Evolutionary conservation across 176 grass and related monocot species (phyloP).

Genomic region (Zizania latifolia): DNA sequence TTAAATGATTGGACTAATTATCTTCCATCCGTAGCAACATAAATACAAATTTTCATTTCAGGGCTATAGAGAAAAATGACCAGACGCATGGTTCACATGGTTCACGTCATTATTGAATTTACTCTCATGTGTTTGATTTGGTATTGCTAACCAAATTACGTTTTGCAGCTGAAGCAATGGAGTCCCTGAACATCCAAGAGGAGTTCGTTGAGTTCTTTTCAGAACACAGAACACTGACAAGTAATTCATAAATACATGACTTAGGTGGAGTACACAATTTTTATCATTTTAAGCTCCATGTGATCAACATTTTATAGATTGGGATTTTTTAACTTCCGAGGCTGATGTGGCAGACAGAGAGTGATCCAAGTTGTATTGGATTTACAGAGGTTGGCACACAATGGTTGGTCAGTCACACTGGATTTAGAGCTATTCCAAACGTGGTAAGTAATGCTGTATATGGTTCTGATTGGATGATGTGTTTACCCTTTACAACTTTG

Average conservation of each 20-base stretch:
- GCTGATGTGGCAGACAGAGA: constrained; percentile 45
- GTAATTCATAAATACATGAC: background rate
- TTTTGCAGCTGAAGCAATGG: constrained; percentile 51
- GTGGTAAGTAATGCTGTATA: constrained; percentile 25
- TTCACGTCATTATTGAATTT: background rate
- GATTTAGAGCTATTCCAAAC: constrained; percentile 44
- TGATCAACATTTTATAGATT: background rate
- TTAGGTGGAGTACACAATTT: background rate
- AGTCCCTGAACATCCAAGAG: constrained; percentile 40
- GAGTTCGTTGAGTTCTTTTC: constrained; percentile 50
- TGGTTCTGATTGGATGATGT: background rate
- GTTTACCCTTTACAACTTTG: background rate
- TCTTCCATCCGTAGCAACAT: background rate
- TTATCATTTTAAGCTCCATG: background rate
- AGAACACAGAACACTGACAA: constrained; percentile 48
- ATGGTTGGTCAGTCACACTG: constrained; percentile 45
- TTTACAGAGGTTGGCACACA: constrained; percentile 43
- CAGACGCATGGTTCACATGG: background rate
- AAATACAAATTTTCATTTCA: background rate
- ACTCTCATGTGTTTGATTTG: background rate
- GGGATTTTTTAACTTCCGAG: background rate
- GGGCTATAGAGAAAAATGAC: background rate
- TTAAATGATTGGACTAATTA: background rate
- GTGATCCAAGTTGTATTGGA: constrained; percentile 39
- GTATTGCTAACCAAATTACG: background rate